phyloP scores from a whole-genome alignment of 768 basidiomycete species.

The Rhodosporidiobolus odoratus region DNA sequence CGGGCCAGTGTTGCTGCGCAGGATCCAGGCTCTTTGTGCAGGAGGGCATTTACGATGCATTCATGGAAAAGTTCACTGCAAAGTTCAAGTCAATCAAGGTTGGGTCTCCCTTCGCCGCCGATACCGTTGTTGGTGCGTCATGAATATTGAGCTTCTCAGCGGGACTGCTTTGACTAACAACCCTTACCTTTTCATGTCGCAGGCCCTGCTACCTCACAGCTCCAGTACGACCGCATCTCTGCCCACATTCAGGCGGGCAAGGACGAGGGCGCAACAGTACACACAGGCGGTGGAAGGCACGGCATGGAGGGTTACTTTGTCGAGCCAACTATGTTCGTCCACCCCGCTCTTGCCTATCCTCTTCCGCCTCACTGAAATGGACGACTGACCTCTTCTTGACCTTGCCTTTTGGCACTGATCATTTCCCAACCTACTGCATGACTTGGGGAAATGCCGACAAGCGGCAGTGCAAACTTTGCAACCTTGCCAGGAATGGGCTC shows the following conservation, averaged over 20 bases:
- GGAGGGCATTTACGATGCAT: conserved; percentile 69
- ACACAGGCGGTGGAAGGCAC: conserved; percentile 59
- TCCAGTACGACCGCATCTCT: conserved; percentile 67
- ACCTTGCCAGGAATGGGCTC: no score
- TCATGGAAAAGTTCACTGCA: conserved; percentile 58
- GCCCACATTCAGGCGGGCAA: conserved; percentile 71
- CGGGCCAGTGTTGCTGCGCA: conserved; percentile 72
- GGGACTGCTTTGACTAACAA: no score
- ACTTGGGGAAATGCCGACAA: no score
- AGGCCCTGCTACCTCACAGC: conserved; percentile 63
- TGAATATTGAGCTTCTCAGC: no score
- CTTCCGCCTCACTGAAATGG: no score
- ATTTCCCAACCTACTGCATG: no score
- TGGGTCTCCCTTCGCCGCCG: conserved; percentile 64
- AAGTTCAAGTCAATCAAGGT: conserved; percentile 55
- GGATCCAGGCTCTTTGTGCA: conserved; percentile 80
- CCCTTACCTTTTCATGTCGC: no score
- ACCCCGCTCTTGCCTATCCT: no score
- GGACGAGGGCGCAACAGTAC: conserved; percentile 62
- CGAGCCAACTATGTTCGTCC: conserved; percentile 48
- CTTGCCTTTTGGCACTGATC: no score
- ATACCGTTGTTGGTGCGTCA: conserved; percentile 63
- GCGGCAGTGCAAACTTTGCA: no score
- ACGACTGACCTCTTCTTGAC: no score
- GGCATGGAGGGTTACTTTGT: conserved; percentile 63